Evolutionary conservation across 345 rosid species (phyloP), one percentile per base, ranked within the genome.

Genomic region (Moringa oleifera): DNA sequence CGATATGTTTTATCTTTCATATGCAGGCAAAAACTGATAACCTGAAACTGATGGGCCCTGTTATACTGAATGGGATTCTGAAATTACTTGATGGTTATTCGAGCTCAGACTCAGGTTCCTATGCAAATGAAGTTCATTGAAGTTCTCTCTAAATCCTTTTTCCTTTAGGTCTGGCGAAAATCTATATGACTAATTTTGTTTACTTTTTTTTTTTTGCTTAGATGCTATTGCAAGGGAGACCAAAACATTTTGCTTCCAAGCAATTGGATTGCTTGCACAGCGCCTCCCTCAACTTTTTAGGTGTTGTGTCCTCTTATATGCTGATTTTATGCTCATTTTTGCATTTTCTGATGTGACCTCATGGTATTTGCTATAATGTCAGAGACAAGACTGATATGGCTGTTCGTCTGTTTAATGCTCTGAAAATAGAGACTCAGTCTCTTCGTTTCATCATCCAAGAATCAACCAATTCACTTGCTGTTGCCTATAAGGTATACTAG

Each of bases 351-450:
- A 51, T 57, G 24, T 59, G 21, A n/a, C n/a, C 59, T 51, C 33
- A 8, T 25, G 52, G 49, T 58, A 22, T 75, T 74, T 66, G 15
- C 21, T 17, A 7, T 76, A 17, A 67, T 74, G 55, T 59, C 77
- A 93, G 98, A 73, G 96, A 88, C 63, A 93, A 93, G 74, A 81
- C 81, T 75, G 96, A 93, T 72, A 81, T 93, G 94, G 96, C 88
- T 55, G 80, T 79, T 70, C 94, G 90, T 36, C 94, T 90, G 77
- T 93, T 93, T 74, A 80, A 82, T 70, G 91, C 98, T 57, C 61
- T 93, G 79, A 90, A 90, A 83, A 66, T 66, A 67, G 96, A 93
- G 77, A 61, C 82, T 16, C 86, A 76, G 49, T 81, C 88, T 69
- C 84, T 90, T 73, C 91, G 94, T 61, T 76, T 80, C 53, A 73